These are phyloP conservation scores for Achlya hypogyna DNA, from an alignment of 352 stramenopile genomes.

Conservation along the genomic window DNA sequence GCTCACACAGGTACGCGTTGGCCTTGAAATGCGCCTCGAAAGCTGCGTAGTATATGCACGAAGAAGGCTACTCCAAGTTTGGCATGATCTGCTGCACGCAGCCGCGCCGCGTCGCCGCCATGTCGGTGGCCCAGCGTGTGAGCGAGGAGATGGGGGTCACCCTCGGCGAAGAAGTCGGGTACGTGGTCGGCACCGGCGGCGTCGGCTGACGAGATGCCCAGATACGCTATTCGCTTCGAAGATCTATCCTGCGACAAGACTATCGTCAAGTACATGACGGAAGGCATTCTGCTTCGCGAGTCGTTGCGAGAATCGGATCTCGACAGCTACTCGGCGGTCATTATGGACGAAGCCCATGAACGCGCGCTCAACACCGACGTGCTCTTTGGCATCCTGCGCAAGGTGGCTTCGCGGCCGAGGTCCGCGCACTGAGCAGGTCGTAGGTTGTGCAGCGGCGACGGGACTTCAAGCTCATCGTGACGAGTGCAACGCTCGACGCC, in stretches of 20 bases:
- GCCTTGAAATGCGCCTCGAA: neutral
- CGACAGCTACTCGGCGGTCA: conserved; percentile 82
- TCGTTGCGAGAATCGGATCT: conserved; percentile 84
- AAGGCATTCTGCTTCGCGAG: conserved; percentile 88
- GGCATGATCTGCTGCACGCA: conserved; percentile 95
- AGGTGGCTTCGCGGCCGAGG: no score
- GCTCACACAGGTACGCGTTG: conserved; percentile 75
- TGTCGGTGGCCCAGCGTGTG: conserved; percentile 98
- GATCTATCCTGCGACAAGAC: conserved; percentile 92
- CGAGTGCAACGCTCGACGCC: conserved; percentile 95
- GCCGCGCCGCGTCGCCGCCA: conserved; percentile 96
- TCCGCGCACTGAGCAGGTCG: no score
- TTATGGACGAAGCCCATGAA: conserved; percentile 95
- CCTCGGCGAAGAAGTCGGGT: conserved; percentile 86
- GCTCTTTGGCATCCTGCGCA: conserved; percentile 89
- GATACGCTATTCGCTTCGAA: conserved; percentile 92
- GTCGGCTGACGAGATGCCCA: conserved; percentile 24
- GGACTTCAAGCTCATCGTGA: conserved; percentile 89
- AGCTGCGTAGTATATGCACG: conserved; percentile 60
- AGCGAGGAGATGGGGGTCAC: conserved; percentile 95
- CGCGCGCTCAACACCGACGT: conserved; percentile 92
- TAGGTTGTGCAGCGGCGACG: conserved; percentile 77
- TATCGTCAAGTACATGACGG: conserved; percentile 96
- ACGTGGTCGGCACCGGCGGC: conserved; percentile 29
- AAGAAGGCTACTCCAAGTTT: conserved; percentile 85